Evolutionary conservation across 495 filamentous ascomycete genomes (phyloP).

Genomic region (Penicillium lividum): DNA sequence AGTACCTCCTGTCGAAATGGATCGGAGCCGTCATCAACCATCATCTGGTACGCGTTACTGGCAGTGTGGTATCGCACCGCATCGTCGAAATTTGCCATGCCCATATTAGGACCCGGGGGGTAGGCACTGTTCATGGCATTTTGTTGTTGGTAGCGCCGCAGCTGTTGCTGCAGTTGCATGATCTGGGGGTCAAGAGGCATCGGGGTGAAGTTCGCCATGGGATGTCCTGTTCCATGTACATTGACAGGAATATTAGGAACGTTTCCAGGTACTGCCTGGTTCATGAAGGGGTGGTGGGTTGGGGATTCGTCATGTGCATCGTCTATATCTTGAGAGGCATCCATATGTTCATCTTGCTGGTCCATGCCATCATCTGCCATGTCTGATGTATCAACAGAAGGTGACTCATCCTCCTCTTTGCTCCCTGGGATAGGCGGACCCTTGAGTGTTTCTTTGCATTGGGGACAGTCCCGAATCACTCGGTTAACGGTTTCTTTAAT

Average conservation of each 20-base stretch:
- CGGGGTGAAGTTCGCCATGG: slow-evolving; percentile 40
- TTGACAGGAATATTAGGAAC: slow-evolving; percentile 24
- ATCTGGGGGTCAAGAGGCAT: slow-evolving; percentile 50
- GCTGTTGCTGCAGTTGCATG: slow-evolving; percentile 43
- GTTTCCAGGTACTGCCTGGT: slow-evolving; percentile 24
- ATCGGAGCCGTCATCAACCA: slow-evolving; percentile 47
- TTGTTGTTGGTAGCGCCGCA: slow-evolving; percentile 35
- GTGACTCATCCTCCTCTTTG: slow-evolving; percentile 31
- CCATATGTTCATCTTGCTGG: slow-evolving; percentile 17
- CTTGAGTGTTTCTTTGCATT: slow-evolving; percentile 84
- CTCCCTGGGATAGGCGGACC: slow-evolving; percentile 37
- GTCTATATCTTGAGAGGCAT: slow-evolving; percentile 33
- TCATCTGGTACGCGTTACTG: slow-evolving; percentile 45
- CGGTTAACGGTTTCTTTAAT: slow-evolving; percentile 97
- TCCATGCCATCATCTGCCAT: slow-evolving; percentile 23
- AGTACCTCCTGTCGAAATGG: slow-evolving; percentile 42
- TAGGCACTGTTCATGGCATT: slow-evolving; percentile 34
- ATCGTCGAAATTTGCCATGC: slow-evolving; percentile 40
- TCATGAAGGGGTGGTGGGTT: slow-evolving; percentile 39
- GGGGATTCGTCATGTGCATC: slow-evolving; percentile 33
- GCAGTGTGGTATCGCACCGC: slow-evolving; percentile 42
- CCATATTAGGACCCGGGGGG: slow-evolving; percentile 31
- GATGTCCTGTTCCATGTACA: slow-evolving; percentile 35
- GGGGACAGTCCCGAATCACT: slow-evolving; percentile 86
- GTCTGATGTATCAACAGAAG: slow-evolving; percentile 23